A percentile compares a stretch with the other conserved stretches of the same genome.
Conservation (phyloP, 192 early-diverging fungal species). For the Mortierella claussenii region DNA sequence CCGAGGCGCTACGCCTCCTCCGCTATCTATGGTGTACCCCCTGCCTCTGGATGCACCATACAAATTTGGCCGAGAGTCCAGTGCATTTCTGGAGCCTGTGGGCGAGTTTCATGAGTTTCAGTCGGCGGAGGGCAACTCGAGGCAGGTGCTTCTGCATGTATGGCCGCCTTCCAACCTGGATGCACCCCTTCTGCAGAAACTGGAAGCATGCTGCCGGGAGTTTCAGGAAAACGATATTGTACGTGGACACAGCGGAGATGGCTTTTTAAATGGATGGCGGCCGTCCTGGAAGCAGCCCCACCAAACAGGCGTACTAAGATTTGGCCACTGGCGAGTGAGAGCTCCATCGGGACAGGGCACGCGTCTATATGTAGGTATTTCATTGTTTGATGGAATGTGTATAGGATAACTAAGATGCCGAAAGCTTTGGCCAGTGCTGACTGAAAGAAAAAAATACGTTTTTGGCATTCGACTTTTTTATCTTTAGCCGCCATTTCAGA, state of each 20-base stretch:
- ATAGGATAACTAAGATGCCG: too few relatives aligned
- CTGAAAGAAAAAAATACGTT: background rate
- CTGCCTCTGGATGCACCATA: constrained; percentile 31
- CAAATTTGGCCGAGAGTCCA: constrained; percentile 27
- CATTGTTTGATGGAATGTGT: background rate
- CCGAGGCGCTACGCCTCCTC: constrained; percentile 11
- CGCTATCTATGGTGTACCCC: constrained; percentile 14
- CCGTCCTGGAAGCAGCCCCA: constrained; percentile 39
- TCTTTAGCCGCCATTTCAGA: constrained; percentile 45
- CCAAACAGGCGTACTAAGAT: constrained; percentile 41
- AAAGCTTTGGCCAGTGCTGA: too few relatives aligned
- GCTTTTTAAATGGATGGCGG: constrained; percentile 51
- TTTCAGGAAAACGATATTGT: constrained; percentile 47
- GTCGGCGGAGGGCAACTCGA: constrained; percentile 52
- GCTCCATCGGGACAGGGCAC: constrained; percentile 15
- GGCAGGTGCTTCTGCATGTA: constrained; percentile 46
- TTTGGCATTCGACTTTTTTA: background rate
- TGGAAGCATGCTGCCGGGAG: constrained; percentile 38
- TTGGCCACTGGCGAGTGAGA: constrained; percentile 49
- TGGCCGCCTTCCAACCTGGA: constrained; percentile 41
- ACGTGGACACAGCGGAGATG: constrained; percentile 48
- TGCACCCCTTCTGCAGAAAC: constrained; percentile 26
- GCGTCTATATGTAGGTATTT: constrained; percentile 30
- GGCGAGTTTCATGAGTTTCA: constrained; percentile 51
- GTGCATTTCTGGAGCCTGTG: constrained; percentile 40